Evolutionary conservation across 768 basidiomycete species (phyloP).

Genomic region (Tephrocybe sp.): DNA sequence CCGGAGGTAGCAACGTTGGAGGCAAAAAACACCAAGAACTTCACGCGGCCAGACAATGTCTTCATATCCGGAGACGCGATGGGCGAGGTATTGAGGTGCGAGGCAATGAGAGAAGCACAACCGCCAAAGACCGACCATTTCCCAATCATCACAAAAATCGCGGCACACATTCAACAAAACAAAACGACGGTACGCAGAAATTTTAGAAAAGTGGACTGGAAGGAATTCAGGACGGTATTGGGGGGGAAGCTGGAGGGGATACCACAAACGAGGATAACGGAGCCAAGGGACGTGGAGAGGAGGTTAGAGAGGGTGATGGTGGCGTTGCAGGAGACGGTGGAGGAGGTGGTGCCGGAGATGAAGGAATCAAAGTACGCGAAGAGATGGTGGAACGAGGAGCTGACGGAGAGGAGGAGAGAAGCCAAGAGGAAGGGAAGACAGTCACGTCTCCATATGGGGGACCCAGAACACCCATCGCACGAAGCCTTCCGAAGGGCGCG

Average conservation of each 20-base stretch:
- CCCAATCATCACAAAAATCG: constrained; percentile 34
- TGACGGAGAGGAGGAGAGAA: constrained; percentile 17
- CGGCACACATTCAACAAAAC: neutral
- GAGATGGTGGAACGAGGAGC: constrained; percentile 32
- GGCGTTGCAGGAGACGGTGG: constrained; percentile 17
- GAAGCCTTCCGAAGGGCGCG: constrained; percentile 7
- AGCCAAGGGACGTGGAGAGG: neutral
- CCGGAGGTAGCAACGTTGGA: too few relatives aligned
- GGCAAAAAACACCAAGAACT: too few relatives aligned
- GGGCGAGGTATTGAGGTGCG: too few relatives aligned
- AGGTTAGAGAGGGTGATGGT: constrained; percentile 7
- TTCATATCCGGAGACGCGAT: too few relatives aligned
- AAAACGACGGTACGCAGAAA: constrained; percentile 18
- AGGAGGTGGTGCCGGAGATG: constrained; percentile 15
- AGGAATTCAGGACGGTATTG: constrained; percentile 22
- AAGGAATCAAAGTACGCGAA: constrained; percentile 23
- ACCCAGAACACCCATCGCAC: constrained; percentile 22
- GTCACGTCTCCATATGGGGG: constrained; percentile 2
- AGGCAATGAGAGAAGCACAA: too few relatives aligned
- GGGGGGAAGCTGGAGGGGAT: neutral
- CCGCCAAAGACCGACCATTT: constrained; percentile 37
- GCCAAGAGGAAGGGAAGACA: constrained; percentile 13
- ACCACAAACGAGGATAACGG: neutral
- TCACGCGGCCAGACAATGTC: too few relatives aligned
- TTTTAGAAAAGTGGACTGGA: constrained; percentile 31